A percentile compares a stretch with the other conserved stretches of the same genome.
phyloP scores from a whole-genome alignment of 352 stramenopile species.

The Nothophytophthora sp. region DNA sequence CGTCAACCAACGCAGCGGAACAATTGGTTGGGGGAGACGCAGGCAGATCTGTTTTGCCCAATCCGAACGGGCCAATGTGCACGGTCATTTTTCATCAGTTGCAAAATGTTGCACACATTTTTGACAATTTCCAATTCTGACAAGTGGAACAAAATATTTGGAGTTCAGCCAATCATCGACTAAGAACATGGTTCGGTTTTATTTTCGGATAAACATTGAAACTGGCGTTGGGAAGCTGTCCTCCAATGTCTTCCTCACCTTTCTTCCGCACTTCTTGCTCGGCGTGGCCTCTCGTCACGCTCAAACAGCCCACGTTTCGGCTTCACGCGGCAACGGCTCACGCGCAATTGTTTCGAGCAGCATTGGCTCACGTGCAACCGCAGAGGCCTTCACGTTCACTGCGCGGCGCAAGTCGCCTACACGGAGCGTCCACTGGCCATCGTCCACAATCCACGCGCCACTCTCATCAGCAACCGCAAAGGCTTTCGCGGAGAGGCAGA shows the following conservation, averaged over 20 bases:
- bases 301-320: slow-evolving; percentile 1
- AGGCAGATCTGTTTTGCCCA: background rate
- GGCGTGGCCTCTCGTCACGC: slow-evolving; percentile 1
- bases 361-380: background rate
- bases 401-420: slow-evolving; percentile 29
- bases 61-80: background rate
- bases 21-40: background rate
- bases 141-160: too few species aligned
- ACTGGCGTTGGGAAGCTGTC: too few species aligned
- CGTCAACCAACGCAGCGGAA: slow-evolving; percentile 9
- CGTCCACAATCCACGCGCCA: slow-evolving; percentile 33
- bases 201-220: too few species aligned
- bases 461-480: slow-evolving; percentile 44
- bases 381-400: slow-evolving; percentile 18
- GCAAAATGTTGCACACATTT: too few species aligned
- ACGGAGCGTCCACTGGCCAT: slow-evolving; percentile 48
- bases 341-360: slow-evolving; percentile 7
- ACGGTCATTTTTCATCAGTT: background rate
- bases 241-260: too few species aligned
- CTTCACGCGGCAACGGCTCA: slow-evolving; percentile 14
- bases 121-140: too few species aligned
- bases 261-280: too few species aligned
- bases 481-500: slow-evolving; percentile 31
- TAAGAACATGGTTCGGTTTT: too few species aligned
- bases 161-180: too few species aligned